phyloP scores from a whole-genome alignment of 2,329 filamentous ascomycete species.

The Penicillium sp. region DNA sequence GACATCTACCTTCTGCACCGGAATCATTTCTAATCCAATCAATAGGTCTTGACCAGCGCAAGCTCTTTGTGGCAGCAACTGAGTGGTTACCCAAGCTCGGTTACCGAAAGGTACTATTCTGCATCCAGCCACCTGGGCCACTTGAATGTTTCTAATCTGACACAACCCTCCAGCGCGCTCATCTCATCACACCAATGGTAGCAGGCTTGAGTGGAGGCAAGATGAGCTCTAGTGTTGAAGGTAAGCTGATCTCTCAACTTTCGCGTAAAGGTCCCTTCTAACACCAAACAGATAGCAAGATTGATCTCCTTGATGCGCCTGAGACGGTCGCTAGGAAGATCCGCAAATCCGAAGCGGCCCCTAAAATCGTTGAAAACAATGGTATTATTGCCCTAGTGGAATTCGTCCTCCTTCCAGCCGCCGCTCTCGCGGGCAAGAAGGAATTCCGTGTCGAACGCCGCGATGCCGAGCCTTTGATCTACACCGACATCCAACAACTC shows the following conservation, averaged over 20 bases:
- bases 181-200: conserved; percentile 87
- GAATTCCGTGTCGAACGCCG: conserved; percentile 72
- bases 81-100: conserved; percentile 86
- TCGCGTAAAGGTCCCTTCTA: conserved; percentile 3
- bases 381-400: conserved; percentile 87
- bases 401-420: conserved; percentile 79
- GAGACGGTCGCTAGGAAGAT: conserved; percentile 82
- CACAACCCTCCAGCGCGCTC: conserved; percentile 56
- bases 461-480: conserved; percentile 77
- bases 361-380: conserved; percentile 80
- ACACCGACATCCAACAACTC: conserved; percentile 75
- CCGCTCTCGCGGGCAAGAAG: conserved; percentile 50
- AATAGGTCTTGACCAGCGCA: conserved; percentile 35
- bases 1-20: background rate
- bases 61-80: conserved; percentile 64
- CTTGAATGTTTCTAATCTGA: background rate
- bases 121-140: background rate
- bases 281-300: conserved; percentile 57
- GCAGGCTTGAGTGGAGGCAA: conserved; percentile 82
- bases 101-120: conserved; percentile 67
- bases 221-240: conserved; percentile 76
- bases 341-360: conserved; percentile 80
- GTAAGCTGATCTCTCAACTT: conserved; percentile 23
- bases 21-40: background rate
- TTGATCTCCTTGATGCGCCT: conserved; percentile 84